Evolutionary conservation across 2,329 filamentous ascomycete species (phyloP), one percentile per base, ranked within the genome.

Genomic region (Pyrenochaeta sp.): DNA sequence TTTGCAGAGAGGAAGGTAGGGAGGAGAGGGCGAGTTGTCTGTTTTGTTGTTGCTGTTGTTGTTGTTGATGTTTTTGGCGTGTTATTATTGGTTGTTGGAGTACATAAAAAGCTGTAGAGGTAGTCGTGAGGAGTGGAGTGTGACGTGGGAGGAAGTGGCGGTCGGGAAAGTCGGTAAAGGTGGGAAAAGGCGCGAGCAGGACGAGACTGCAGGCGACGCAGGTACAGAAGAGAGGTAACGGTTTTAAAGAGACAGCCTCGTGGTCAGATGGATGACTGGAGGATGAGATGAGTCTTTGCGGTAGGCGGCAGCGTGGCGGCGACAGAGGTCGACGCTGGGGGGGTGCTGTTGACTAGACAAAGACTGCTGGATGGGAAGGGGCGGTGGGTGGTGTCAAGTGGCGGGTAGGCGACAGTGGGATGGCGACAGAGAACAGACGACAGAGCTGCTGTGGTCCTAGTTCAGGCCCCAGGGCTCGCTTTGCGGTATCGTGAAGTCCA

Each of bases 401-500:
- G n/a, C n/a, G n/a, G 49, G 58, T 29, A 59, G 61, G 51, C 46
- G 58, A 51, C 57, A 56, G 51, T 54, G 53, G 40, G 40, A 20
- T 39, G 46, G 58, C 61, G 58, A 61, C 65, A 63, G 60, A 49
- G 44, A 54, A 55, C 49, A 58, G 61, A 46, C 47, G 44, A 64
- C 46, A 61, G 63, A 56, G 52, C 32, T 54, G 55, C 56, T 54
- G 56, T 49, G 53, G 51, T 59, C 64, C 63, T 65, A 72, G 66
- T 64, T 67, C 49, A 66, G 67, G 69, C 67, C 67, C 59, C 56
- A 62, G 65, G 65, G 65, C 68, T 67, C 64, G 64, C 58, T 60
- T 48, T 58, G 58, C 52, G 69, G 60, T 63, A 67, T 73, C 56
- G 68, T 69, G 61, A 67, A 64, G 61, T 69, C 62, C 71, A 73